A percentile compares a stretch with the other conserved stretches of the same genome.
phyloP scores from a whole-genome alignment of 1,284 basidiomycete genomes.

The Apiotrichum gracile region DNA sequence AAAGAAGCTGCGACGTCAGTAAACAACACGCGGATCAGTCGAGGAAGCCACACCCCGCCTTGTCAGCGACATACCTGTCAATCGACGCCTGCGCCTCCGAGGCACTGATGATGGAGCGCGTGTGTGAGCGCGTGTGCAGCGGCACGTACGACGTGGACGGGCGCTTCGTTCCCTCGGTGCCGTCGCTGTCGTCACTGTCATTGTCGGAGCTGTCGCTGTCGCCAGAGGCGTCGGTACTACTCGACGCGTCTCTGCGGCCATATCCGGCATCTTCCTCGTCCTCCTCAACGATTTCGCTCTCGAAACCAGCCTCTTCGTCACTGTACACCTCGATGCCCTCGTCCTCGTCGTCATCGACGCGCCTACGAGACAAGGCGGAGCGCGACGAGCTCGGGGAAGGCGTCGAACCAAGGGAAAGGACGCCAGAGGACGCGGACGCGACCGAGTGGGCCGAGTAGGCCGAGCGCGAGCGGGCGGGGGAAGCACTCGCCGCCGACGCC shows the following conservation, averaged over 20 bases:
- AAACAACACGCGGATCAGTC: background rate
- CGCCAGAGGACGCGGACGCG: background rate
- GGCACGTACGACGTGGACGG: background rate
- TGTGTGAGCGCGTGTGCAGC: background rate
- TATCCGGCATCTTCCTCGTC: too few species aligned
- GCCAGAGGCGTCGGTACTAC: background rate
- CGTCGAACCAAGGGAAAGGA: too few species aligned
- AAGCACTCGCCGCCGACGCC: background rate
- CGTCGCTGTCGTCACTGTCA: too few species aligned
- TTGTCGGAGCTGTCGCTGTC: background rate
- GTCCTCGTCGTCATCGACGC: too few species aligned
- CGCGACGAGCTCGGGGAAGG: background rate
- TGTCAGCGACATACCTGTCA: slow-evolving; percentile 1
- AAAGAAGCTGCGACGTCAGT: slow-evolving; percentile 9
- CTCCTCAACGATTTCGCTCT: too few species aligned
- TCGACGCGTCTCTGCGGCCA: too few species aligned
- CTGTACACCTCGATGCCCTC: too few species aligned
- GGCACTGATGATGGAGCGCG: slow-evolving; percentile 1
- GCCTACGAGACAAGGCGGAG: background rate
- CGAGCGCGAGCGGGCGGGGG: background rate
- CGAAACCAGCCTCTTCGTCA: too few species aligned
- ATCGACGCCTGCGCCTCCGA: slow-evolving; percentile 9
- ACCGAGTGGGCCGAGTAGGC: background rate
- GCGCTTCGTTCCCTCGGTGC: background rate
- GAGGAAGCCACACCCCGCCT: background rate